Evolutionary conservation across 2,329 filamentous ascomycete genomes (phyloP), one percentile per base, ranked within the genome.

Genomic region (Aspergillus sp.): DNA sequence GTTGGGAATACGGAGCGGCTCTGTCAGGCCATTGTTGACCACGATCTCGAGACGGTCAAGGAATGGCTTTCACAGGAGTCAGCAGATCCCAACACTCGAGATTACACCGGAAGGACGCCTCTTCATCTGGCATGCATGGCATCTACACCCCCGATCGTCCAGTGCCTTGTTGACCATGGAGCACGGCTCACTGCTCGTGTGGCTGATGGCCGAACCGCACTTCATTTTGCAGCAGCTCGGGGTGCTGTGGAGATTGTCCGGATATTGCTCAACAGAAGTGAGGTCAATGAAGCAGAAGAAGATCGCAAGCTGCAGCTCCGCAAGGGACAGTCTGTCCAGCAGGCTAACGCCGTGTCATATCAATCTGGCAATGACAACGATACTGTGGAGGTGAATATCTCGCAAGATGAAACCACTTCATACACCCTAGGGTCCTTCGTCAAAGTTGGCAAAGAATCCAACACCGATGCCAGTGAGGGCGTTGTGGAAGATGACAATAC

Each of bases 11-110:
- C 89, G 1, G 85, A 84, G 34, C 78, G 82, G 14, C 78, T 96
- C 2, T 95, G 89, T 63, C 87, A 91, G 64, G 90, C 88, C 1
- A 95, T 96, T 52, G 84, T 92, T 3, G 85, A 91, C 60, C 77
- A 81, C 1, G 86, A 95, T 67, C 60, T 87, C 3, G 85, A 89
- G 34, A 81, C 84, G 56, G 87, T 95, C 3, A 71, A 83, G 60
- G 82, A 85, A 58, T 95, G 89, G 86, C 72, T 82, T 10, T 77
- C 84, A 20, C 83, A 88, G 62, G 85, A 90, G 53, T 85, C 76
- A 2, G 80, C 85, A 2, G 85, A 93, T 66, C 81, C 87, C 0
- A 89, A 94, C 65, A 77, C 81, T 53, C 81, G 91, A 29, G 90
- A 94, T 62, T 87, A 89, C 64, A 91, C 86, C 25, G 91, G 91